Conservation (phyloP, 768 basidiomycete genomes). For the Dioszegia aurantiaca region DNA sequence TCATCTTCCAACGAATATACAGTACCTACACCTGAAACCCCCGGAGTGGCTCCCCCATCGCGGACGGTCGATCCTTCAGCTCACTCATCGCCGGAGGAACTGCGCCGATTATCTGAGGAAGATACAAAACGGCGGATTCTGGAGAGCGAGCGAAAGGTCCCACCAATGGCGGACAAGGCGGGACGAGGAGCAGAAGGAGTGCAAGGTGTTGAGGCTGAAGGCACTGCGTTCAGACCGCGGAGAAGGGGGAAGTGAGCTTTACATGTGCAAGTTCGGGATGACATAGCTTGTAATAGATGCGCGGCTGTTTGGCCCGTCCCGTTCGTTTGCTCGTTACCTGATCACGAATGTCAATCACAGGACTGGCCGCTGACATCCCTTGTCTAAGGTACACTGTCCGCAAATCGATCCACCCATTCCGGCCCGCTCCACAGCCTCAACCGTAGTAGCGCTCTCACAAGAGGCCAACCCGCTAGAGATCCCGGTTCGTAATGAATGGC, state of each 20-base stretch:
- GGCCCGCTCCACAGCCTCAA: not conserved
- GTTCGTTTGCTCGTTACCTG: too few species aligned
- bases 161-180: not conserved
- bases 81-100: constrained; percentile 30
- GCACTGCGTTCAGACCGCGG: constrained; percentile 5
- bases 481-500: too few species aligned
- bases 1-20: constrained; percentile 14
- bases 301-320: too few species aligned
- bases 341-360: constrained; percentile 4
- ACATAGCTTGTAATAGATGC: not conserved
- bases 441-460: not conserved
- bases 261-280: not conserved
- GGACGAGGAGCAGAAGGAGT: not conserved
- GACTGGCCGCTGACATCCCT: constrained; percentile 6
- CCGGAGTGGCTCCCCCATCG: constrained; percentile 21
- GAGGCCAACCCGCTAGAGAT: not conserved
- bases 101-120: constrained; percentile 38
- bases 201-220: constrained; percentile 3
- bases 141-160: constrained; percentile 15
- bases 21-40: constrained; percentile 27
- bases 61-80: constrained; percentile 29
- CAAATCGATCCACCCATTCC: not conserved
- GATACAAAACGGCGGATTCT: constrained; percentile 42
- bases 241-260: constrained; percentile 1
- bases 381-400: not conserved